Percentiles rank a stretch among this genome's conserved stretches.
phyloP scores from a whole-genome alignment of 768 basidiomycete species.

The Phylloporus sp. region DNA sequence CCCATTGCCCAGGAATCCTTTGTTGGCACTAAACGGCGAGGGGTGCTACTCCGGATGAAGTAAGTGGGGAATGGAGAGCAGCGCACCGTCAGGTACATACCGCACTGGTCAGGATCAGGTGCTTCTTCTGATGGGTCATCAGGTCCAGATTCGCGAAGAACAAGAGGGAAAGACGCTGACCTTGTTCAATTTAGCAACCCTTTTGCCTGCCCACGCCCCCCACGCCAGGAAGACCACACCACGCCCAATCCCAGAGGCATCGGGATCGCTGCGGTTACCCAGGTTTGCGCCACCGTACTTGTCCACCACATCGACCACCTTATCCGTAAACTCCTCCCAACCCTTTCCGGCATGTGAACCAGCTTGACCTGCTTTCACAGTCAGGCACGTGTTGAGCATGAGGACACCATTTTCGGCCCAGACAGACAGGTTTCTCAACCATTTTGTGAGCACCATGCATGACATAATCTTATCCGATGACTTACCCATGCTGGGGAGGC shows the following conservation, averaged over 20 bases:
- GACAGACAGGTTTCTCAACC: constrained; percentile 62
- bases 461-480: constrained; percentile 14
- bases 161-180: constrained; percentile 36
- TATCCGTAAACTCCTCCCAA: constrained; percentile 89
- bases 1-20: constrained; percentile 83
- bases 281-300: constrained; percentile 73
- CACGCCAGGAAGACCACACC: constrained; percentile 88
- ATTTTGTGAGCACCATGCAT: constrained; percentile 6
- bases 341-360: constrained; percentile 83
- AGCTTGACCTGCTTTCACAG: constrained; percentile 71
- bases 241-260: constrained; percentile 52
- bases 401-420: constrained; percentile 89
- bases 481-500: constrained; percentile 81
- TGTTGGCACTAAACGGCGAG: constrained; percentile 71
- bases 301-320: constrained; percentile 75
- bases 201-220: constrained; percentile 84
- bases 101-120: constrained; percentile 72
- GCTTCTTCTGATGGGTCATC: constrained; percentile 55
- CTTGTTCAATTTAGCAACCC: constrained; percentile 72
- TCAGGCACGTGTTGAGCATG: constrained; percentile 89
- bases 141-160: constrained; percentile 16
- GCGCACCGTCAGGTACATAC: constrained; percentile 41
- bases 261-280: constrained; percentile 33
- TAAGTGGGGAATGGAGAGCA: constrained; percentile 23
- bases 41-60: constrained; percentile 61